Evolutionary conservation across 2,329 filamentous ascomycete genomes (phyloP), one percentile per base, ranked within the genome.

Genomic region (Paecilomyces fulvus): DNA sequence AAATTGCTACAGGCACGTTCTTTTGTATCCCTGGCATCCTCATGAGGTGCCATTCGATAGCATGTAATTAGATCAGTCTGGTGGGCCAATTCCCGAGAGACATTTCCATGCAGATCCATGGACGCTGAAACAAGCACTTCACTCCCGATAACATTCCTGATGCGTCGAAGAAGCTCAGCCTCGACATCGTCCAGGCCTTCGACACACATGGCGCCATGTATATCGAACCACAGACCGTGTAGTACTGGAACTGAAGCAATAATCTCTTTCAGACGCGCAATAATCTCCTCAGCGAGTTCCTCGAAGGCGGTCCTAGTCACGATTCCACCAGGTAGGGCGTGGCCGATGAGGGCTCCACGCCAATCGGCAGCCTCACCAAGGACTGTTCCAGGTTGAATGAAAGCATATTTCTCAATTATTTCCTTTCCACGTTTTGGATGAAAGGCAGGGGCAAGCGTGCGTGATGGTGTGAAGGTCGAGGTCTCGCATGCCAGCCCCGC

Each of bases 41-140:
- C 74, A 60, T 82, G 80, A 0, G 80, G 80, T 11, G 79, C 79
- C 63, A 74, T 79, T 14, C 79, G 77, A 58, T 79, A 82, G 62
- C 79, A 82, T 1, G 79, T 82, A 20, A 82, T 73, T 7, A 82
- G 61, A 60, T 82, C 80, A 2, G 73, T 74, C 67, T 76, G 73
- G 59, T 81, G 78, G 1, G 70, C 78, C 12, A 82, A 68, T 46
- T 73, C 67, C 5, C 72, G 70, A 8, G 79, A 80, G 7, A 82
- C 79, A 59, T 82, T 82, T 2, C 80, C 80, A 61, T 82, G 80
- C 17, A 82, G 67, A 61, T 82, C 80, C 79, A 82, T 82, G 0
- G 78, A 80, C 0, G 80, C 77, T 1, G 79, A 81, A 5, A 82
- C 76, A 11, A 81, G 56, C 7, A 78, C 76, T 20, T 73, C 63